Evolutionary conservation across 805 yeast genomes (phyloP), one percentile per base, ranked within the genome.

Genomic region (Hanseniaspora meyeri): DNA sequence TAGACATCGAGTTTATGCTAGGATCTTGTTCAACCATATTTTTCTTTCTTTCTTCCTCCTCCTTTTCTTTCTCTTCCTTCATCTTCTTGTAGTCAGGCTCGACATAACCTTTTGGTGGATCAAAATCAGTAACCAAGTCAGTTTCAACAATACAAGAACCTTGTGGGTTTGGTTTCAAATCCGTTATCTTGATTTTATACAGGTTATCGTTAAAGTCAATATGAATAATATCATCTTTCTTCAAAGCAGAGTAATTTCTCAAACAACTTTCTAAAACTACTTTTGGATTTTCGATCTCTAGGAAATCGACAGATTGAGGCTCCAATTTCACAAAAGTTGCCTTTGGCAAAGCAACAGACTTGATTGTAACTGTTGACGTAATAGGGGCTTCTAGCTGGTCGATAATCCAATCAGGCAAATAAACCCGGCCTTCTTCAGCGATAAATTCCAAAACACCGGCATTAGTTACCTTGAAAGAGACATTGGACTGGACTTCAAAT

Each of bases 91-190:
- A 79, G 60, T 86, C 89, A 1, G 96, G 96, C 66, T 91, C 97
- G 19, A 87, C 96, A 66, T 93, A 93, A 0, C 99, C 99, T 5
- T 91, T 96, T 0, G 99, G 99, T 2, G 98, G 96, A 1, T 97
- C 97, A 73, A 93, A 93, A 66, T 93, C 99, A 0, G 97, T 95
- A 58, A 87, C 95, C 59, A 93, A 75, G 72, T 93, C 98, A 0
- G 98, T 93, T 67, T 93, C 99, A 31, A 93, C 87, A 5, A 93
- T 96, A 74, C 97, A 91, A 37, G 77, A 72, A 8, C 73, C 71
- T 7, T 68, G 62, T 1, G 80, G 75, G 53, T 83, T 86, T 0
- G 97, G 97, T 64, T 87, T 87, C 31, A 81, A 87, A 63, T 93
- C 97, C 48, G 91, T 72, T 19, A 93, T 90, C 65, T 82, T 85